Percentiles rank a stretch among this genome's conserved stretches.
These are phyloP conservation scores for Aspergillus fructus DNA, from an alignment of 2,329 filamentous ascomycete genomes.

Conservation along the genomic window DNA sequence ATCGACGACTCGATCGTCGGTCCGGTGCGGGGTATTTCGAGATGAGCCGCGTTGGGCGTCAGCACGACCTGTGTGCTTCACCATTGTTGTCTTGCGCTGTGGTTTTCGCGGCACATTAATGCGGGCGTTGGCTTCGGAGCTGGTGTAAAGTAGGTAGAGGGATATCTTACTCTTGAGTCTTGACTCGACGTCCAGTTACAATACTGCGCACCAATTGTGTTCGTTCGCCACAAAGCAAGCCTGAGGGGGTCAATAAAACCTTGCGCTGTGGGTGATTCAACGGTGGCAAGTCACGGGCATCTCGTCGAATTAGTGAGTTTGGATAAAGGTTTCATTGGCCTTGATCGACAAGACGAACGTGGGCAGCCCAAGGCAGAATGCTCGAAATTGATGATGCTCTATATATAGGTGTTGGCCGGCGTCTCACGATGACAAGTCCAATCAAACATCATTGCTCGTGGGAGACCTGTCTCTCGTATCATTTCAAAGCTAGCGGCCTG, in stretches of 20 bases:
- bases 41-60: slow-evolving; percentile 10
- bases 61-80: neutral
- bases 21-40: slow-evolving; percentile 14
- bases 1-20: slow-evolving; percentile 12
- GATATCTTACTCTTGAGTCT: neutral
- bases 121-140: neutral
- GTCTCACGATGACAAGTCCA: slow-evolving; percentile 4
- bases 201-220: neutral
- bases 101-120: neutral
- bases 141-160: neutral
- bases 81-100: neutral
- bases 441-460: neutral
- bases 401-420: slow-evolving; percentile 9
- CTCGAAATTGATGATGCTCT: neutral
- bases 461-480: neutral
- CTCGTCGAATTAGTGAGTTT: too few relatives aligned
- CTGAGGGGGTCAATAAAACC: neutral
- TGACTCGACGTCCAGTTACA: neutral
- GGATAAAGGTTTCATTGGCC: neutral
- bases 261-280: neutral
- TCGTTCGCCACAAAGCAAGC: neutral
- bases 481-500: neutral
- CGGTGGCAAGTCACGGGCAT: neutral
- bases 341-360: neutral
- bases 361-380: neutral